Evolutionary conservation across 257 asterid species (phyloP).

Genomic region (Solanum verrucosum): DNA sequence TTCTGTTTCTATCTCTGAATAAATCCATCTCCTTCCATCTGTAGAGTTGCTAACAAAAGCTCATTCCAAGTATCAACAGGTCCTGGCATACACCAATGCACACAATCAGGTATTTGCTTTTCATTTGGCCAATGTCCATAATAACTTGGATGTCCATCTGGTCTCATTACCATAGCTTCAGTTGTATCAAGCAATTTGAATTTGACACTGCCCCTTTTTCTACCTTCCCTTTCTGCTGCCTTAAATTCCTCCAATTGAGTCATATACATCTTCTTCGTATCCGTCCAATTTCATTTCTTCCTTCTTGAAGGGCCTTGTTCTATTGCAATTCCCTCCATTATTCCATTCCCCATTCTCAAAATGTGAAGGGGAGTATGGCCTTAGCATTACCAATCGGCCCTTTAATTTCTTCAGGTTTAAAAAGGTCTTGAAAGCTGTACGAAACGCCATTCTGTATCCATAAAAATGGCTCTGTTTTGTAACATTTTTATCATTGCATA

Average conservation of each 20-base stretch:
- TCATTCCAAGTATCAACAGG: slow-evolving; percentile 21
- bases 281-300: slow-evolving; percentile 37
- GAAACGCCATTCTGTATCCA: slow-evolving; percentile 38
- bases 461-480: slow-evolving; percentile 14
- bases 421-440: slow-evolving; percentile 24
- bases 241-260: slow-evolving; percentile 43
- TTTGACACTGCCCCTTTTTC: slow-evolving; percentile 9
- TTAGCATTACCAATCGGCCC: slow-evolving; percentile 22
- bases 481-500: slow-evolving; percentile 30
- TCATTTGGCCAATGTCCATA: slow-evolving; percentile 54
- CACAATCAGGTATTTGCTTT: slow-evolving; percentile 34
- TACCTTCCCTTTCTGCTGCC: slow-evolving; percentile 19
- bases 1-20: background rate
- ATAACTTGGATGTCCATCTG: slow-evolving; percentile 58
- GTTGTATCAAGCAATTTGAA: slow-evolving; percentile 45
- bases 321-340: slow-evolving; percentile 42
- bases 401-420: background rate
- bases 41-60: slow-evolving; percentile 10
- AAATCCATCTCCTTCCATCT: background rate
- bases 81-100: slow-evolving; percentile 26
- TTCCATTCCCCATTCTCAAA: slow-evolving; percentile 49
- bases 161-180: slow-evolving; percentile 39
- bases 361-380: slow-evolving; percentile 54
- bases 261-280: slow-evolving; percentile 22
- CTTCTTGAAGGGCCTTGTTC: slow-evolving; percentile 28